Conservation (phyloP, 768 basidiomycete genomes). For the Serendipita sp. region DNA sequence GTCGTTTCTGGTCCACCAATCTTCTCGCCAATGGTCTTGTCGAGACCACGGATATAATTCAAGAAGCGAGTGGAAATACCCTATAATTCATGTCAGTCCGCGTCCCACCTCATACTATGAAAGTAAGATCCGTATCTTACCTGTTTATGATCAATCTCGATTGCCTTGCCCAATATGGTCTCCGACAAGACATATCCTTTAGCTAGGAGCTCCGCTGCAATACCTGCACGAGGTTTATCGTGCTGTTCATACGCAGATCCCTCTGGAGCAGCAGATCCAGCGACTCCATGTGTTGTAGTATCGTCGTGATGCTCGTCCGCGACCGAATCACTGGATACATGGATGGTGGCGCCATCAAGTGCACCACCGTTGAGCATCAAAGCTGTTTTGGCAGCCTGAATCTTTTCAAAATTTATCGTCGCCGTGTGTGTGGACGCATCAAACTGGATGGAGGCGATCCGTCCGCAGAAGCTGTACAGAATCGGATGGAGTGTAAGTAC, state of each 20-base stretch:
- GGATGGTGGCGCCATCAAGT: constrained; percentile 53
- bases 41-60: constrained; percentile 55
- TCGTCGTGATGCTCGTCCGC: constrained; percentile 33
- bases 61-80: constrained; percentile 84
- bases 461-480: constrained; percentile 63
- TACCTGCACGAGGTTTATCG: constrained; percentile 82
- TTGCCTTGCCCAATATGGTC: constrained; percentile 55
- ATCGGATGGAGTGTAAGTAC: not conserved
- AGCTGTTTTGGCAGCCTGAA: constrained; percentile 69
- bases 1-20: constrained; percentile 71
- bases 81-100: constrained; percentile 20
- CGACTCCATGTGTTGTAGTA: not conserved
- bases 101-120: not conserved
- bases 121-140: not conserved
- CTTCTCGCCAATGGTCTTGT: constrained; percentile 49
- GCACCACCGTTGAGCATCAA: constrained; percentile 67
- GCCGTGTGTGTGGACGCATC: constrained; percentile 32
- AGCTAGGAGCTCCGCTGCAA: constrained; percentile 88
- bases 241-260: constrained; percentile 42
- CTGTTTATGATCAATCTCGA: constrained; percentile 41
- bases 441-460: constrained; percentile 50
- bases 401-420: constrained; percentile 70
- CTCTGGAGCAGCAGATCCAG: not conserved
- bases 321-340: constrained; percentile 51
- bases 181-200: constrained; percentile 76